A percentile compares a stretch with the other conserved stretches of the same genome.
phyloP scores from a whole-genome alignment of 805 yeast genomes.

The Ogataea trehalophila region DNA sequence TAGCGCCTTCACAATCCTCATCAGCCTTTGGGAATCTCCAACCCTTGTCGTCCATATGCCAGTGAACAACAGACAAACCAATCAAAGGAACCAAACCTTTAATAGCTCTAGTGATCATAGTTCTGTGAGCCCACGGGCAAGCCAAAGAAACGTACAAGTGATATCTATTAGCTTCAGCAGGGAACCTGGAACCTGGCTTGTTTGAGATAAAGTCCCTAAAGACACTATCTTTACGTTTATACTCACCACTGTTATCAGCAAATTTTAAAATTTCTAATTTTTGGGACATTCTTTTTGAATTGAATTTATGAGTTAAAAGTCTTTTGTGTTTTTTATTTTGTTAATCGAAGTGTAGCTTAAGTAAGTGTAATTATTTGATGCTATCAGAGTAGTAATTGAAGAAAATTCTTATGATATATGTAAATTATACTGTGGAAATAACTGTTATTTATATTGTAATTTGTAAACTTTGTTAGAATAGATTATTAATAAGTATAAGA shows the following conservation, averaged over 20 bases:
- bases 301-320: background rate
- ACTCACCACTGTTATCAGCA: constrained; percentile 51
- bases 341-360: too few species aligned
- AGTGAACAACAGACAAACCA: constrained; percentile 77
- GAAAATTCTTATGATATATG: too few species aligned
- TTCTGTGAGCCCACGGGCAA: constrained; percentile 96
- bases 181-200: constrained; percentile 53
- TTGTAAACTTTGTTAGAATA: too few species aligned
- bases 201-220: constrained; percentile 64
- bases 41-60: constrained; percentile 83
- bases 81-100: constrained; percentile 67
- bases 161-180: constrained; percentile 76
- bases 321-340: too few species aligned
- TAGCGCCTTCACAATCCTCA: constrained; percentile 42
- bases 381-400: too few species aligned
- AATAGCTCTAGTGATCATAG: constrained; percentile 64
- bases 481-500: too few species aligned
- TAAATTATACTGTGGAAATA: too few species aligned
- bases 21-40: constrained; percentile 68
- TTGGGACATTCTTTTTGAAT: constrained; percentile 1
- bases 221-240: constrained; percentile 41
- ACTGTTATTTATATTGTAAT: too few species aligned
- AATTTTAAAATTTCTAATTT: constrained; percentile 42
- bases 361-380: too few species aligned
- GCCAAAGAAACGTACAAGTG: constrained; percentile 84